These are phyloP conservation scores for Mycosphaerella sp. DNA, from an alignment of 2,329 filamentous ascomycete species.

Conservation along the genomic window DNA sequence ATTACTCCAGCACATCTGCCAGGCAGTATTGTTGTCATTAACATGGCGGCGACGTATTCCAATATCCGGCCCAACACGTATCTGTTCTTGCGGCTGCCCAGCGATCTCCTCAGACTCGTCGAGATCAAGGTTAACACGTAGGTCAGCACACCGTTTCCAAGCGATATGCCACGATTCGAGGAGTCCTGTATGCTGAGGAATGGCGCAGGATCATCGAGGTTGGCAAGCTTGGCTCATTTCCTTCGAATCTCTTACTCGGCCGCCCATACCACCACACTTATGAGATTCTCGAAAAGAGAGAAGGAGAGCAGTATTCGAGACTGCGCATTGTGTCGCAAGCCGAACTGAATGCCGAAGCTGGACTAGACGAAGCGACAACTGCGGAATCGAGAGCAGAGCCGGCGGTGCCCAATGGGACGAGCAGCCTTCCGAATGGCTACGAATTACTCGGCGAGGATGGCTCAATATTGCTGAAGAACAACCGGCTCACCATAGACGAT, in stretches of 20 bases:
- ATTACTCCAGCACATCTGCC: neutral
- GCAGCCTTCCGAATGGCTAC: slow-evolving; percentile 33
- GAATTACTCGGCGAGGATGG: slow-evolving; percentile 46
- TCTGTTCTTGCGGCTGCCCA: slow-evolving; percentile 52
- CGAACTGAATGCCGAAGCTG: slow-evolving; percentile 72
- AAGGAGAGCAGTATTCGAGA: slow-evolving; percentile 58
- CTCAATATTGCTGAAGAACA: slow-evolving; percentile 52
- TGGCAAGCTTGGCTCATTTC: slow-evolving; percentile 88
- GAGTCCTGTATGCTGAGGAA: slow-evolving; percentile 28
- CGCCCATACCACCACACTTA: slow-evolving; percentile 88
- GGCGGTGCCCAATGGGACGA: slow-evolving; percentile 23
- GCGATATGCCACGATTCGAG: slow-evolving; percentile 24
- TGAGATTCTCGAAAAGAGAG: slow-evolving; percentile 68
- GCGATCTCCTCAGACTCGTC: slow-evolving; percentile 51
- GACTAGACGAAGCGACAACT: slow-evolving; percentile 51
- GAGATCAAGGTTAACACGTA: slow-evolving; percentile 60
- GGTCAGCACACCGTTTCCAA: slow-evolving; percentile 34
- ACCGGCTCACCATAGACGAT: slow-evolving; percentile 58
- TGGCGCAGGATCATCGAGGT: slow-evolving; percentile 68
- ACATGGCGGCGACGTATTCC: slow-evolving; percentile 37
- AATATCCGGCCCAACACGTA: slow-evolving; percentile 46
- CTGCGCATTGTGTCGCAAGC: slow-evolving; percentile 72
- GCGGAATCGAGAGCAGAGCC: slow-evolving; percentile 30
- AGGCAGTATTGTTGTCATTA: neutral
- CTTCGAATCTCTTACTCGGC: slow-evolving; percentile 81